These are phyloP conservation scores for Claviceps quebecensis DNA, from an alignment of 2,329 filamentous ascomycete genomes.

Conservation along the genomic window DNA sequence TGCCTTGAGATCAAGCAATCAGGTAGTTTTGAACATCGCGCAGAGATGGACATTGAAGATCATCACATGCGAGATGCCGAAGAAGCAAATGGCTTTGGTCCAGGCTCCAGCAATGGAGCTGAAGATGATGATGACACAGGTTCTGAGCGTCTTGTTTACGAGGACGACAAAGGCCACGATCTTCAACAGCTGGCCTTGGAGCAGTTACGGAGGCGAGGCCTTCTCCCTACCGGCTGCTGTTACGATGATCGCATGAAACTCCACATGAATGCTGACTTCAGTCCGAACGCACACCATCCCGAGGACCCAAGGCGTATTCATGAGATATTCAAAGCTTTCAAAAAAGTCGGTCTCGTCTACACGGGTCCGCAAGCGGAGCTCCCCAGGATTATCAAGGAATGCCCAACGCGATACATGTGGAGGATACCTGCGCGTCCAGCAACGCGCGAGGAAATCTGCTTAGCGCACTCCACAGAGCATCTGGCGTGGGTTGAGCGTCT, in stretches of 20 bases:
- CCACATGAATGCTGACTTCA: conserved; percentile 73
- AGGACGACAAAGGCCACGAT: conserved; percentile 21
- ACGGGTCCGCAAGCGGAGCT: conserved; percentile 42
- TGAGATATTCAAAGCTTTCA: conserved; percentile 83
- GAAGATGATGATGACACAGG: conserved; percentile 18
- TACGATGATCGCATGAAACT: conserved; percentile 95
- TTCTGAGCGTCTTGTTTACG: conserved; percentile 20
- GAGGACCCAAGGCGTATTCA: conserved; percentile 89
- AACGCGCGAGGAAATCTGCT: conserved; percentile 62
- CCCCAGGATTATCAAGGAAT: conserved; percentile 33
- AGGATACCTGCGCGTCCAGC: conserved; percentile 70
- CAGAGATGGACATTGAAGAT: conserved; percentile 28
- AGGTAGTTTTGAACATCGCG: conserved; percentile 9
- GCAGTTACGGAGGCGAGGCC: conserved; percentile 27
- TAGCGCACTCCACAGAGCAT: conserved; percentile 66
- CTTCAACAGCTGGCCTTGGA: conserved; percentile 24
- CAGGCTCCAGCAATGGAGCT: conserved; percentile 9
- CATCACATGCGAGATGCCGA: conserved; percentile 29
- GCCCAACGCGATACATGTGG: conserved; percentile 51
- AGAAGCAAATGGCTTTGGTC: conserved; percentile 13
- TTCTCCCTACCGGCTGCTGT: conserved; percentile 61
- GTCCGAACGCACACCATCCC: conserved; percentile 66
- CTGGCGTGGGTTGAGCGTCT: conserved; percentile 60
- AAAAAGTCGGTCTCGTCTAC: conserved; percentile 64
- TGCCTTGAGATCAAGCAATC: background rate